Conservation (phyloP, 2,329 filamentous ascomycete genomes). For the Microsporum canis region DNA sequence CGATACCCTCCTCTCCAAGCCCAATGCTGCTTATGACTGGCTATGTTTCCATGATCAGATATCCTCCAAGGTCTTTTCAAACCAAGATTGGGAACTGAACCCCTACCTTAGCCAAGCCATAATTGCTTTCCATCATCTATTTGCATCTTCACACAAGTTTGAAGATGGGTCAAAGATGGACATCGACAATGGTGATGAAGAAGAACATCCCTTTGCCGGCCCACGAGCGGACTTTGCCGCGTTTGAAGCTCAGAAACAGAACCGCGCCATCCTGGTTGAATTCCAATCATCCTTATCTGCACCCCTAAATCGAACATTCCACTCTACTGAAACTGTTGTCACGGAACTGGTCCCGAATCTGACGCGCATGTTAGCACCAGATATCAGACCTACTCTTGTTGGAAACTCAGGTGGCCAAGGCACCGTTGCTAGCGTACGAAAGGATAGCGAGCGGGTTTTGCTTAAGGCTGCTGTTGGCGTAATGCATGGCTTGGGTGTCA, state of each 20-base stretch:
- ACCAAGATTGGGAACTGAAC: conserved; percentile 84
- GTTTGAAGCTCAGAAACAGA: conserved; percentile 68
- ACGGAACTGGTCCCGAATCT: conserved; percentile 78
- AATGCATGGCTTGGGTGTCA: conserved; percentile 70
- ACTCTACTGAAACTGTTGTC: conserved; percentile 64
- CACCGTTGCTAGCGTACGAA: conserved; percentile 72
- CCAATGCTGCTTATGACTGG: conserved; percentile 82
- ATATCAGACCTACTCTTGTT: conserved; percentile 82
- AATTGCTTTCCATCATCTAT: conserved; percentile 82
- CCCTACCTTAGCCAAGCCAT: conserved; percentile 79
- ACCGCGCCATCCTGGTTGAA: conserved; percentile 58
- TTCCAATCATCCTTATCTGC: conserved; percentile 63
- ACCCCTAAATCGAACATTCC: conserved; percentile 63
- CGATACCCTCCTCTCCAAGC: conserved; percentile 81
- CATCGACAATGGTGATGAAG: conserved; percentile 37
- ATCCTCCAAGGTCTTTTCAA: conserved; percentile 64
- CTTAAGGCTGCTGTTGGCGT: conserved; percentile 69
- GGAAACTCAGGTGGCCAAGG: conserved; percentile 53
- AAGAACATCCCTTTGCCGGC: conserved; percentile 64
- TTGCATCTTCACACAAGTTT: conserved; percentile 57
- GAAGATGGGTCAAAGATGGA: conserved; percentile 36
- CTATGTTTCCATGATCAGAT: conserved; percentile 83
- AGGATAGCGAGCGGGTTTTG: conserved; percentile 70
- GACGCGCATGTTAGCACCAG: conserved; percentile 70
- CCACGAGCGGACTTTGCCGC: conserved; percentile 72